phyloP scores from a whole-genome alignment of 441 rosid genomes.

The Dalechampia spathulata region DNA sequence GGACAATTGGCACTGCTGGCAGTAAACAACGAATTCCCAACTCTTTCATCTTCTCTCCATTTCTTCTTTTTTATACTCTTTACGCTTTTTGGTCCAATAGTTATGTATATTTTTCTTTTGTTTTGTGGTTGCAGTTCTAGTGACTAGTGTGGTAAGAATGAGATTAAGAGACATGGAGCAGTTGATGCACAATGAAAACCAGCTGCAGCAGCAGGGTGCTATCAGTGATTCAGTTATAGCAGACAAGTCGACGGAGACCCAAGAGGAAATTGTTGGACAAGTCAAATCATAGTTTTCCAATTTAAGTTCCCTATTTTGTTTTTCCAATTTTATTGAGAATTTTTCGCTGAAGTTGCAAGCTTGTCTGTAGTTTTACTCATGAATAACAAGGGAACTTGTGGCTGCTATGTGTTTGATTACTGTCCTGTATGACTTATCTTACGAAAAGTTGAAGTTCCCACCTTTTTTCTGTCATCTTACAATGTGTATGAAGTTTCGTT shows the following conservation, averaged over 20 bases:
- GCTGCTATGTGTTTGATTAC: conserved; percentile 17
- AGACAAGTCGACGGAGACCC: conserved; percentile 26
- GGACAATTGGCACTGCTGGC: conserved; percentile 91
- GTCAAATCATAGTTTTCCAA: conserved; percentile 20
- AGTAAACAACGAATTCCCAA: conserved; percentile 29
- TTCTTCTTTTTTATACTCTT: neutral
- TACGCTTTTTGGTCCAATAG: neutral
- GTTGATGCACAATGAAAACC: conserved; percentile 35
- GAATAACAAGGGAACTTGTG: neutral
- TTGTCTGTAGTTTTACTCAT: neutral
- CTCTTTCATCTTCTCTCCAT: neutral
- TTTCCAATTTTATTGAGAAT: neutral
- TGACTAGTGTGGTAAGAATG: conserved; percentile 62
- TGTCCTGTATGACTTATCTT: conserved; percentile 4
- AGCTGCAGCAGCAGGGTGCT: conserved; percentile 12
- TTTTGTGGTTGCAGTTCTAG: conserved; percentile 46
- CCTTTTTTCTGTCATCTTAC: neutral
- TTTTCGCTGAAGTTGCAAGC: neutral
- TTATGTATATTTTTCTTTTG: neutral
- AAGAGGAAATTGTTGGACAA: conserved; percentile 31
- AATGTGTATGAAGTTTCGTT: no score
- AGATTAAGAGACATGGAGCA: conserved; percentile 68
- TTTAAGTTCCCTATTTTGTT: neutral
- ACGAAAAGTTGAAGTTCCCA: neutral
- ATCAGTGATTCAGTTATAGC: conserved; percentile 17